Percentiles rank a stretch among this genome's conserved stretches.
These are phyloP conservation scores for Casuarina glauca DNA, from an alignment of 306 rosid genomes.

Conservation along the genomic window DNA sequence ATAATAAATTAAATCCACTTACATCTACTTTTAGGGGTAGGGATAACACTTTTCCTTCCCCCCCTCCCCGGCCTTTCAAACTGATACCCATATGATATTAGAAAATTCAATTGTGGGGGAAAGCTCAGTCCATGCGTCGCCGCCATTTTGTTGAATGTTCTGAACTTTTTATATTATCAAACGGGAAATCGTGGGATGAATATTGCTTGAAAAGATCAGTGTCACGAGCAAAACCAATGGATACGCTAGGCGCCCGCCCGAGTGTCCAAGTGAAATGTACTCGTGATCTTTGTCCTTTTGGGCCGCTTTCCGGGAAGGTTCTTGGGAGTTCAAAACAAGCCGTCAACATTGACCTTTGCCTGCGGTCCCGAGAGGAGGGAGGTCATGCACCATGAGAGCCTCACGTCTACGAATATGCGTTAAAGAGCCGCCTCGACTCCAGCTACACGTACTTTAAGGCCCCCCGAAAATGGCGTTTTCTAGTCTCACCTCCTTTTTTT, in stretches of 20 bases:
- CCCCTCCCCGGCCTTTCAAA: background rate
- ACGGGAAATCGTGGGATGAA: background rate
- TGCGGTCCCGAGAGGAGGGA: background rate
- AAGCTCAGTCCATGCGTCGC: background rate
- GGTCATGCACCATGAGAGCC: too few species aligned
- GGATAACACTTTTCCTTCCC: too few species aligned
- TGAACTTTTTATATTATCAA: too few species aligned
- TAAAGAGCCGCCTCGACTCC: too few species aligned
- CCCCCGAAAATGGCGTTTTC: too few species aligned
- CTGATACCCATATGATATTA: background rate
- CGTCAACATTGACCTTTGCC: constrained; percentile 39
- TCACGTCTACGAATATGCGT: too few species aligned
- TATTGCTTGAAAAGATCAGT: constrained; percentile 12
- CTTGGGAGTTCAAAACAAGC: constrained; percentile 19
- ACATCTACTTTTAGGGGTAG: background rate
- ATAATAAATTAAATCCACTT: background rate
- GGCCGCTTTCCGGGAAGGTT: constrained; percentile 44
- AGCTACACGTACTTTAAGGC: too few species aligned
- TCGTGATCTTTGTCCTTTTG: background rate
- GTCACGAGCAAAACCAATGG: constrained; percentile 2
- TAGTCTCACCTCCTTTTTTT: too few species aligned
- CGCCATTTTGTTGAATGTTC: background rate
- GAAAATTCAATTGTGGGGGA: background rate
- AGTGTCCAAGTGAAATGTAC: constrained; percentile 65
- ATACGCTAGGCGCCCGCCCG: background rate